A percentile compares a stretch with the other conserved stretches of the same genome.
phyloP scores from a whole-genome alignment of 2,329 filamentous ascomycete species.

The Alternaria viburni region DNA sequence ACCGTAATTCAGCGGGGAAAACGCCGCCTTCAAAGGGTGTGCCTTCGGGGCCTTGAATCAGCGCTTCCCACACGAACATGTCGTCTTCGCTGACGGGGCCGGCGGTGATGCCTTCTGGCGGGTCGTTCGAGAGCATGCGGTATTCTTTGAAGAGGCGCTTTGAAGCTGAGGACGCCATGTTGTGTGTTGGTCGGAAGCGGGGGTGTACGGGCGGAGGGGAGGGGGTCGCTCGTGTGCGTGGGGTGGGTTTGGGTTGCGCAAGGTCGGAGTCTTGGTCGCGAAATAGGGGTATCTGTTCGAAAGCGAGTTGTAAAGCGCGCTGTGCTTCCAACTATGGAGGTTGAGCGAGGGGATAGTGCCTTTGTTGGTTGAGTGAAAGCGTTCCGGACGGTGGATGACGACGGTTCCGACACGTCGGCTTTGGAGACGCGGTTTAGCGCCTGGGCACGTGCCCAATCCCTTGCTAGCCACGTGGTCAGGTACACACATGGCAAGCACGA shows the following conservation, averaged over 20 bases:
- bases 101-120: slow-evolving; percentile 96
- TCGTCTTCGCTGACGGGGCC: slow-evolving; percentile 94
- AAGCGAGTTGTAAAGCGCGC: not conserved
- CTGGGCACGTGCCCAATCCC: slow-evolving; percentile 6
- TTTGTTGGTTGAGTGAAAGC: not conserved
- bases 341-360: not conserved
- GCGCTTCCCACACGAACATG: slow-evolving; percentile 92
- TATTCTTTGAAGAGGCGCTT: slow-evolving; percentile 96
- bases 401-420: slow-evolving; percentile 18
- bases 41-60: slow-evolving; percentile 93
- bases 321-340: not conserved
- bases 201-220: not conserved
- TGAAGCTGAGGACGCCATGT: slow-evolving; percentile 63
- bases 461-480: not conserved
- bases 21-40: slow-evolving; percentile 96
- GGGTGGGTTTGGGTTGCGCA: not conserved
- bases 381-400: not conserved
- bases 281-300: not conserved
- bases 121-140: slow-evolving; percentile 88
- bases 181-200: not conserved
- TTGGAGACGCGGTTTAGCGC: slow-evolving; percentile 14
- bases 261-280: not conserved
- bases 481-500: not conserved
- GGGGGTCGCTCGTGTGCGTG: not conserved
- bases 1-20: slow-evolving; percentile 84